Base-by-base conservation (phyloP, 192 early-diverging fungal genomes). In the Entomortierella beljakovae region DNA sequence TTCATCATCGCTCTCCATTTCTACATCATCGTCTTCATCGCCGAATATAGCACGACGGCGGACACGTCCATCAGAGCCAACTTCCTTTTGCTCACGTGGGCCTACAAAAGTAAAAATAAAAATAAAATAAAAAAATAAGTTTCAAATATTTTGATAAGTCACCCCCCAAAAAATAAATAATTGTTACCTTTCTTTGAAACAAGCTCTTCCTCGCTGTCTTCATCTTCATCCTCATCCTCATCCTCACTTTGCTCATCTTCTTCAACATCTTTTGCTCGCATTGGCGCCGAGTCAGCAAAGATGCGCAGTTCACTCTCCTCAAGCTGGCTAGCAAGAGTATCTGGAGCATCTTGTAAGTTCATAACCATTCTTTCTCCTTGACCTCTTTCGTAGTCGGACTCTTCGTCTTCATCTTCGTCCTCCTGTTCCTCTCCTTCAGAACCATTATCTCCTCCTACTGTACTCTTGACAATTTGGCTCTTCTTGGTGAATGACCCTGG, bases 291-390 rank as follows among this genome's bases (percentile, higher is more conserved):
- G 40, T 80, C 65, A 15, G 85, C 83, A 70, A 96, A 95, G 32
- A 96, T 82, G 4, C 88, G 86, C 57, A 96, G 77, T 23, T 88
- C 83, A 70, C 88, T 91, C 15, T 82, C 80, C 68, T 87, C 81
- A 9, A 94, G 85, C 64, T 93, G 87, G 51, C 90, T 87, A 33
- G 87, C 92, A 31, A 96, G 70, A 11, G 95, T 96, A 57, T 87
- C 81, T 40, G 80, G 71, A 13, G 88, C 94, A 77, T 96, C 93
- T 81, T 99, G 98, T 57, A 99, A 82, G 68, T 94, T 90, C 71
- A 92, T 90, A 25, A 99, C 96, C 91, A 99, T 94, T 62, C 90
- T 88, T 71, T 99, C 96, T 23, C 98, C 98, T 50, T 68, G 88
- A 34, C 68, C 89, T 80, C 76, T 83, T 55, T 84, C 87, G 35